phyloP scores from a whole-genome alignment of 371 early-diverging fungal species.

The Mucor velutinosus region DNA sequence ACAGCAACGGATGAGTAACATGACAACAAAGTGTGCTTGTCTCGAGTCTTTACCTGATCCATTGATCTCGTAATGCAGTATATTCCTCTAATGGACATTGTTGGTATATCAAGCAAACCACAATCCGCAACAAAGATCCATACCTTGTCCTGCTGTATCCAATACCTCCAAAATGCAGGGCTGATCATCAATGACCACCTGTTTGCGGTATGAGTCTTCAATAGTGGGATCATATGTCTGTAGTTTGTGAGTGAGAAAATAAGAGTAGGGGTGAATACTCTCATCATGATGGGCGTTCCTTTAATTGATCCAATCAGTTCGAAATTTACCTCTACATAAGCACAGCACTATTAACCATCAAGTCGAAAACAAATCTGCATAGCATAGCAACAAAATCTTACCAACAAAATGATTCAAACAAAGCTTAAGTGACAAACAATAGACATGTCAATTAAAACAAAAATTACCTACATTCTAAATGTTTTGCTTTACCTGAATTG shows the following conservation, averaged over 20 bases:
- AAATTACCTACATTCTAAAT: neutral
- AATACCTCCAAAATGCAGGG: conserved; percentile 93
- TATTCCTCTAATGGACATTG: conserved; percentile 64
- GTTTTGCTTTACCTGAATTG: conserved; percentile 57
- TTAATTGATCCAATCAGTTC: neutral
- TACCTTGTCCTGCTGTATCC: conserved; percentile 94
- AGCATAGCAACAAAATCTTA: conserved; percentile 21
- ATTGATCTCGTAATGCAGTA: conserved; percentile 89
- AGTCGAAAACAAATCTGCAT: neutral
- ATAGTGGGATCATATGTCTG: conserved; percentile 97
- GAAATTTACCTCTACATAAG: conserved; percentile 14
- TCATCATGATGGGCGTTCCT: neutral
- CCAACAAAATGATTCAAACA: conserved; percentile 83
- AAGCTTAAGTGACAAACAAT: conserved; percentile 53
- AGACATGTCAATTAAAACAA: neutral
- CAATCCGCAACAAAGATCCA: neutral
- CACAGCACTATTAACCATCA: neutral
- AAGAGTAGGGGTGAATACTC: neutral
- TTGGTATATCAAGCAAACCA: neutral
- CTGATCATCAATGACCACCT: conserved; percentile 96
- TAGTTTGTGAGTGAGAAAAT: neutral
- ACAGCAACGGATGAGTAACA: neutral
- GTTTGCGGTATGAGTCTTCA: conserved; percentile 94
- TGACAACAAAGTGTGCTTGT: neutral
- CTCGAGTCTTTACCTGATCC: conserved; percentile 62